Conservation (phyloP, 345 rosid genomes). For the Arabidopsis thaliana region DNA sequence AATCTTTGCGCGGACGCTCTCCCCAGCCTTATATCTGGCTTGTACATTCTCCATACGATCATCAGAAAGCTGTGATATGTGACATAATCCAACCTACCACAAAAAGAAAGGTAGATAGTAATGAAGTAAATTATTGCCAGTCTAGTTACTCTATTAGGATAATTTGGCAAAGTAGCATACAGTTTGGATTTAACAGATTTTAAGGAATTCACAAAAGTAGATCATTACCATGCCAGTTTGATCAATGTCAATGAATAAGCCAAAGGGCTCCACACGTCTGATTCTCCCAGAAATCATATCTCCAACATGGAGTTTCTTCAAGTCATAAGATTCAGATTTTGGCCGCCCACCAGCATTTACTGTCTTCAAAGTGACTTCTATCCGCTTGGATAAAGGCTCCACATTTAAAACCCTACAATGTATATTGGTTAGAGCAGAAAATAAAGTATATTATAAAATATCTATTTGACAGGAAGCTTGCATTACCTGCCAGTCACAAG, state of each 20-base stretch:
- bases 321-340: slow-evolving; percentile 60
- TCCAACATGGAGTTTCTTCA: slow-evolving; percentile 65
- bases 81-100: slow-evolving; percentile 91
- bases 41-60: slow-evolving; percentile 62
- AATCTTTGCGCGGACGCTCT: slow-evolving; percentile 74
- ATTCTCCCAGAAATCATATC: slow-evolving; percentile 67
- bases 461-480: slow-evolving; percentile 19
- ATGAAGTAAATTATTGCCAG: slow-evolving; percentile 16
- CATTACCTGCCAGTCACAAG: slow-evolving; percentile 82
- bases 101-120: slow-evolving; percentile 29
- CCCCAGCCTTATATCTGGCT: slow-evolving; percentile 71
- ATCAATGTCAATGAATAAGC: slow-evolving; percentile 71
- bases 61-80: slow-evolving; percentile 78
- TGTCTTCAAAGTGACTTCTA: slow-evolving; percentile 85
- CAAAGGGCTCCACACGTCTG: slow-evolving; percentile 83
- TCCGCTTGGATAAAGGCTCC: slow-evolving; percentile 80
- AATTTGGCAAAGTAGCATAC: slow-evolving; percentile 15
- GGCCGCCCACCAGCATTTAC: slow-evolving; percentile 46
- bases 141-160: slow-evolving; percentile 15
- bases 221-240: slow-evolving; percentile 72
- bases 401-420: slow-evolving; percentile 75
- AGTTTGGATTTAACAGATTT: background rate
- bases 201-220: slow-evolving; percentile 18
- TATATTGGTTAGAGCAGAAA: slow-evolving; percentile 40
- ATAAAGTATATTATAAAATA: slow-evolving; percentile 4